These are phyloP conservation scores for Aspergillus puulaauensis DNA, from an alignment of 2,329 filamentous ascomycete species.

Conservation along the genomic window DNA sequence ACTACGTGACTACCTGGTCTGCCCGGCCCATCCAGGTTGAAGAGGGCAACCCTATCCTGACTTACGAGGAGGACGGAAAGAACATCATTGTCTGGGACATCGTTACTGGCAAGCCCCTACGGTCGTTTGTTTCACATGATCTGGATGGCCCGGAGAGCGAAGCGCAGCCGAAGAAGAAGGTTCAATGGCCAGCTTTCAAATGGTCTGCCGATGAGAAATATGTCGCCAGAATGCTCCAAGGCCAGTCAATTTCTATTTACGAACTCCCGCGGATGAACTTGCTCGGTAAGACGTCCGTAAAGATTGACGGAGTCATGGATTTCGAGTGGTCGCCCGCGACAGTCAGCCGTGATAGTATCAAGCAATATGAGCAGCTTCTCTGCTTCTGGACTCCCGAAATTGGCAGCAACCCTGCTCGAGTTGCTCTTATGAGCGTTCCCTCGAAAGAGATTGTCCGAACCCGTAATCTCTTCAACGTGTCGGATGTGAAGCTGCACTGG, in stretches of 20 bases:
- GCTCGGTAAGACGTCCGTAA: slow-evolving; percentile 86
- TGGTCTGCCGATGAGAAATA: slow-evolving; percentile 98
- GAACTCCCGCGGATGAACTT: slow-evolving; percentile 87
- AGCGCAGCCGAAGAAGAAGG: slow-evolving; percentile 79
- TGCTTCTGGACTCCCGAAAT: slow-evolving; percentile 99
- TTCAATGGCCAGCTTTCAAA: slow-evolving; percentile 98
- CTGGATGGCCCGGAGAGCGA: slow-evolving; percentile 61
- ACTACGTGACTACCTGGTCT: slow-evolving; percentile 95
- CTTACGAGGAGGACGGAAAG: slow-evolving; percentile 94
- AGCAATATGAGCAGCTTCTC: slow-evolving; percentile 91
- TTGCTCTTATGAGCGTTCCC: slow-evolving; percentile 92
- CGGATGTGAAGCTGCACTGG: slow-evolving; percentile 98
- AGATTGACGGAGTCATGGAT: slow-evolving; percentile 94
- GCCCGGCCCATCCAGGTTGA: slow-evolving; percentile 89
- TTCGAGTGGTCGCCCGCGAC: slow-evolving; percentile 95
- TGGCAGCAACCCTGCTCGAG: slow-evolving; percentile 95
- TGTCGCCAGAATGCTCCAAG: slow-evolving; percentile 85
- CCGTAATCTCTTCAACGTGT: slow-evolving; percentile 96
- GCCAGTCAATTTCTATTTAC: slow-evolving; percentile 86
- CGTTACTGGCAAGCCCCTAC: slow-evolving; percentile 80
- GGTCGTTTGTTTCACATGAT: slow-evolving; percentile 91
- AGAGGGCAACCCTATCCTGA: slow-evolving; percentile 74
- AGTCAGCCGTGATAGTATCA: slow-evolving; percentile 77
- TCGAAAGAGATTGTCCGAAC: slow-evolving; percentile 93
- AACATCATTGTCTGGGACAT: slow-evolving; percentile 99